Percentiles rank a stretch among this genome's conserved stretches.
Conservation (phyloP, 2,329 filamentous ascomycete genomes). For the Penicillium sp. region DNA sequence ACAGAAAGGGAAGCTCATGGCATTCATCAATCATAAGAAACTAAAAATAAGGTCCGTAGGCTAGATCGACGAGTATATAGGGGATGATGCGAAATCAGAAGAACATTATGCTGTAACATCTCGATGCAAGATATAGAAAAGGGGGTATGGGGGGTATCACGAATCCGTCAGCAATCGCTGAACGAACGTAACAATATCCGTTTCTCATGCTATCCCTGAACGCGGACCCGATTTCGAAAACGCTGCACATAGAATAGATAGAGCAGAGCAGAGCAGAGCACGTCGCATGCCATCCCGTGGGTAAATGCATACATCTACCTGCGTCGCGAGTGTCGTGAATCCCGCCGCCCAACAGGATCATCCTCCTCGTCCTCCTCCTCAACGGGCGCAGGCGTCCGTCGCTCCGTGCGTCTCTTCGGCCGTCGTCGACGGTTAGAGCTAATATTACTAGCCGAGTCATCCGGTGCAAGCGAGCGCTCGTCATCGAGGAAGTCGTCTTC, state of each 20-base stretch:
- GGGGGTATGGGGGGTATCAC: slow-evolving; percentile 6
- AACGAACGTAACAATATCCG: slow-evolving; percentile 7
- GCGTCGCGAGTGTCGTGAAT: slow-evolving; percentile 26
- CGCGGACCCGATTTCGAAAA: not conserved
- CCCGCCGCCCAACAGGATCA: slow-evolving; percentile 25
- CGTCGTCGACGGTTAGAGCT: slow-evolving; percentile 45
- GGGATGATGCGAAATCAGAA: not conserved
- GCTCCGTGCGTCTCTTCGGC: slow-evolving; percentile 47
- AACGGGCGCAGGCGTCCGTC: slow-evolving; percentile 48
- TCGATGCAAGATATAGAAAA: not conserved
- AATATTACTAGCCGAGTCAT: slow-evolving; percentile 51
- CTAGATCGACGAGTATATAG: not conserved
- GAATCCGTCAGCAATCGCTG: slow-evolving; percentile 6
- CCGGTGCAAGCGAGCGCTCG: slow-evolving; percentile 44
- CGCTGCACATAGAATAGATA: not conserved
- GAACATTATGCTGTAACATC: not conserved
- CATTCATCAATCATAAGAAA: slow-evolving; percentile 13
- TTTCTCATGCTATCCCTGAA: slow-evolving; percentile 5
- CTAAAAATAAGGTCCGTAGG: not conserved
- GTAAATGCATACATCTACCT: slow-evolving; percentile 13
- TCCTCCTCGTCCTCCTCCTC: slow-evolving; percentile 48
- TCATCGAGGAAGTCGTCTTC: slow-evolving; percentile 48
- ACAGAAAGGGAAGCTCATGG: slow-evolving; percentile 5
- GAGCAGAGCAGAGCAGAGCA: too few relatives aligned
- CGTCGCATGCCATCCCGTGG: not conserved